Base-by-base conservation (phyloP, 352 stramenopile genomes). In the Aphanomyces astaci region DNA sequence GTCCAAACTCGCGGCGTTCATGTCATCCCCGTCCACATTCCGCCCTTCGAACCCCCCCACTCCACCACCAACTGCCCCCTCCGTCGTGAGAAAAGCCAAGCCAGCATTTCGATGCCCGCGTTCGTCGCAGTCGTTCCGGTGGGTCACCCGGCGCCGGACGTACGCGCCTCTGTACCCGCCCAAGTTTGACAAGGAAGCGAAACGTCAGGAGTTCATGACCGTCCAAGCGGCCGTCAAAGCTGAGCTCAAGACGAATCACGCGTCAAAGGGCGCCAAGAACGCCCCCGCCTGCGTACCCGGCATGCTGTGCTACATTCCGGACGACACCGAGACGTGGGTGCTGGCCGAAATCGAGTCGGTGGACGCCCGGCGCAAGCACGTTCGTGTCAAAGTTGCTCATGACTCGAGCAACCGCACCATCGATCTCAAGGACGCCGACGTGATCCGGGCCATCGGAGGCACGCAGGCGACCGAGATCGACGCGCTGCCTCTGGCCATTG, bases 231-330 rank as follows among this genome's bases (percentile, higher is more conserved):
- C 80, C 36, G 71, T 92, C 48, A 95, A 95, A 66, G 84, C 92
- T 56, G 85, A 93, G 54, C 82, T 92, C 27, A 81, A 80, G 2
- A 76, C 90, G 45, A 78, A 78, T 45, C 19, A 22, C 51, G 51
- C 15, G 19, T 5, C 7, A 13, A 81, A 82, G 5, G 76, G 73
- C 27, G 82, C 27, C 11, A 73, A 82, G 59, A 94, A 90, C 65
- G 82, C 90, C 40, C 94, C 94, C 66, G 73, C 92, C 56, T 94
- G 93, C 71, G 87, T 94, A 2, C 83, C 81, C 1, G 87, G 87
- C n/a, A 84, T 94, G 22, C 85, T 94, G 69, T 95, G 87, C 77
- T 95, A 93, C 72, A 86, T 95, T 45, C 87, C 87, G 17, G 87
- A 95, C 72, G 88, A 90, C 55, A 82, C 93, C 2, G 80, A 95